Conservation (phyloP, 371 early-diverging fungal genomes). For the Syncephalastrum monosporum region DNA sequence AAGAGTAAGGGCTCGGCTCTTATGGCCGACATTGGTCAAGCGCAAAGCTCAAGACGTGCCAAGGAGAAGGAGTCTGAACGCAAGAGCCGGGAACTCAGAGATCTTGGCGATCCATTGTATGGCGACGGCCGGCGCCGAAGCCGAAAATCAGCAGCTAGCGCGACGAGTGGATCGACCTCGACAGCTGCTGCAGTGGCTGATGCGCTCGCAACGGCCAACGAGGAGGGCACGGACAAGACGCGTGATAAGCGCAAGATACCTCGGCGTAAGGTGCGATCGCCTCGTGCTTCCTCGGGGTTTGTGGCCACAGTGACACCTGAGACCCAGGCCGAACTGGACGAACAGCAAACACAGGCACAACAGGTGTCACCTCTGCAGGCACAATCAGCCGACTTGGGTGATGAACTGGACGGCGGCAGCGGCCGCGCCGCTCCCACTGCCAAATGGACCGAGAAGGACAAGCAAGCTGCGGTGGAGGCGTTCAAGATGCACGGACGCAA, state of each 20-base stretch:
- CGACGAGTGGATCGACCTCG: not conserved
- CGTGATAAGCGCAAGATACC: conserved; percentile 18
- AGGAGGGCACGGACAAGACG: conserved; percentile 1
- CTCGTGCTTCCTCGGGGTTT: conserved; percentile 13
- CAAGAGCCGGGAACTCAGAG: conserved; percentile 38
- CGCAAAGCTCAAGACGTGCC: conserved; percentile 48
- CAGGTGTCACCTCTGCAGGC: conserved; percentile 1
- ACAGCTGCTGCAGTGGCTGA: conserved; percentile 3
- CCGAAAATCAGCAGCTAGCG: conserved; percentile 2
- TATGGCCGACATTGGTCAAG: conserved; percentile 65
- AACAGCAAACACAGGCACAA: not conserved
- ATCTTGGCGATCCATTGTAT: conserved; percentile 34
- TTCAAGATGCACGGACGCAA: conserved; percentile 74
- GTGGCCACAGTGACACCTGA: no score
- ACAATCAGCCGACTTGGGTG: conserved; percentile 2
- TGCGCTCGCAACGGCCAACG: not conserved
- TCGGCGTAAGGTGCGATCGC: conserved; percentile 29
- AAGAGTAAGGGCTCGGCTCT: conserved; percentile 66
- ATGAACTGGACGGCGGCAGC: conserved; percentile 35
- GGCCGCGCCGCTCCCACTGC: conserved; percentile 38
- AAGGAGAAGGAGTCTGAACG: conserved; percentile 50
- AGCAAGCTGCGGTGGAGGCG: conserved; percentile 70
- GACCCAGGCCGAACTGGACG: not conserved
- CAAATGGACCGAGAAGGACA: conserved; percentile 76
- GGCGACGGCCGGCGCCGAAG: conserved; percentile 34